Evolutionary conservation across 2,329 filamentous ascomycete genomes (phyloP), one percentile per base, ranked within the genome.

Genomic region (Penicillium psychrosexuale): DNA sequence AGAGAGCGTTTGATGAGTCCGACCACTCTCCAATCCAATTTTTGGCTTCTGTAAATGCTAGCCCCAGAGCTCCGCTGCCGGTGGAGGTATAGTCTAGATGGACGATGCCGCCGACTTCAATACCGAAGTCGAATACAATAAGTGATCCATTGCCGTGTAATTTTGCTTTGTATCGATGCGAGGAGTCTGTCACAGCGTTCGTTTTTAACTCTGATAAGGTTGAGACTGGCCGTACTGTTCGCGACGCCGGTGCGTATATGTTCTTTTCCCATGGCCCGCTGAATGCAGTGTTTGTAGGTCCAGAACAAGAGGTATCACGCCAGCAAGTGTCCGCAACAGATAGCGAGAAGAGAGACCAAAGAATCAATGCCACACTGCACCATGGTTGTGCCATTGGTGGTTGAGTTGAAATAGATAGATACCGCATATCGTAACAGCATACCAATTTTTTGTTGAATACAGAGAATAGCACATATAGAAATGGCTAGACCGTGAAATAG

Each of bases 61-160:
- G 61, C 0, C 78, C 78, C 6, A 81, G 58, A 1, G 70, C 64
- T 4, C 73, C 75, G 3, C 56, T 66, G 15, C 66, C 64, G 64
- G 72, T 73, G 5, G 76, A 69, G 3, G 70, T 72, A 61, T 82
- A 85, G 9, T 75, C 67, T n/a, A 85, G 61, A 3, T 76, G 78
- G 5, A 81, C 69, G 52, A 84, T 78, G 5, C 83, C 83, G 36
- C 82, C 82, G 5, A 85, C 81, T 63, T 84, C 81, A 24, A 77
- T 72, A 4, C 82, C 82, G 63, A 85, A 85, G 66, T 85, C 83
- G 53, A 83, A 82, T 1, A 84, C 78, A 2, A 82, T 66, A n/a
- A 75, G 72, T 3, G 79, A 81, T 11, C 78, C 80, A 62, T 84
- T 82, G 11, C 75, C 73, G 8, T 61, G 58, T 5, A 80, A 64